Evolutionary conservation across 2,329 filamentous ascomycete species (phyloP).

Genomic region (Fusarium chaquense): DNA sequence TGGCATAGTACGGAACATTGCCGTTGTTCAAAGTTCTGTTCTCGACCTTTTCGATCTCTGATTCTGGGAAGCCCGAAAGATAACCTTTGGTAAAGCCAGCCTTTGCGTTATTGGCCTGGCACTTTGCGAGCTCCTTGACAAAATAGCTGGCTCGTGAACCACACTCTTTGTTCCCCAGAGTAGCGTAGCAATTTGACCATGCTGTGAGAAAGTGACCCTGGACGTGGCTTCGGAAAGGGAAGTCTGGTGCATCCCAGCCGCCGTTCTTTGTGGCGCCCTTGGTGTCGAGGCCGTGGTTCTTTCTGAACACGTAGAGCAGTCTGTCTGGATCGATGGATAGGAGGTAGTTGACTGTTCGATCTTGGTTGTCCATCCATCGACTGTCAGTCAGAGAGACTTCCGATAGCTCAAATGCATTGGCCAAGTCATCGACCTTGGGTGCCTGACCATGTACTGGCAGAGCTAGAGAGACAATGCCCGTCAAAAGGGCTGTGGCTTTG

Average conservation of each 20-base stretch:
- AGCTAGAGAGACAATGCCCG: conserved; percentile 6
- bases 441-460: not conserved
- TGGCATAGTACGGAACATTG: conserved; percentile 66
- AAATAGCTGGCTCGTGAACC: conserved; percentile 60
- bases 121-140: conserved; percentile 61
- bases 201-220: conserved; percentile 65
- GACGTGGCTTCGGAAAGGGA: conserved; percentile 64
- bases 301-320: conserved; percentile 31
- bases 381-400: conserved; percentile 32
- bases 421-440: conserved; percentile 11
- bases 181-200: conserved; percentile 63
- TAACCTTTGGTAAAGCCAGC: conserved; percentile 61
- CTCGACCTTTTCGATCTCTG: conserved; percentile 61
- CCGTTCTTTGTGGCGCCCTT: conserved; percentile 59
- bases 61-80: conserved; percentile 65
- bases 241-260: conserved; percentile 66
- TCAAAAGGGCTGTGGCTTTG: conserved; percentile 13
- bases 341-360: conserved; percentile 32
- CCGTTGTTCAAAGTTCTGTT: conserved; percentile 58
- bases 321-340: conserved; percentile 25
- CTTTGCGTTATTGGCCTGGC: conserved; percentile 62
- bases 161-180: conserved; percentile 57
- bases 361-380: conserved; percentile 40
- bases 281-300: conserved; percentile 49
- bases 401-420: conserved; percentile 20